These are phyloP conservation scores for Carex arenaria DNA, from an alignment of 202 grass and related monocot species.

Conservation along the genomic window DNA sequence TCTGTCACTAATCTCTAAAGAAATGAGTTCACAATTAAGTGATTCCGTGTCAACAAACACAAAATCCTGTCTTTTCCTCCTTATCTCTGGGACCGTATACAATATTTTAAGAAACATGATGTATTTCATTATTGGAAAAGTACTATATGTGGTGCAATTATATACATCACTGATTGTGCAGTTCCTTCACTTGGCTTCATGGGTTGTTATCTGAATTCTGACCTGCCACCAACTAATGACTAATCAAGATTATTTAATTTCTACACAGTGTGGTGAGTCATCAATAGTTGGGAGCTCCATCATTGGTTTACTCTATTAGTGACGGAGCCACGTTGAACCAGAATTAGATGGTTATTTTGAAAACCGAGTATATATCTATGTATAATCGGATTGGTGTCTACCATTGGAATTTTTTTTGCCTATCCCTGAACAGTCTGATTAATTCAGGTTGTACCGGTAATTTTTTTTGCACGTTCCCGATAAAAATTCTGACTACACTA, in stretches of 20 bases:
- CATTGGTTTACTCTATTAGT: not conserved
- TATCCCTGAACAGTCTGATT: too few relatives aligned
- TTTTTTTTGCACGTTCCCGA: too few relatives aligned
- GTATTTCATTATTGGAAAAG: not conserved
- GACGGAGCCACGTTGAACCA: too few relatives aligned
- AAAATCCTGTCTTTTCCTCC: not conserved
- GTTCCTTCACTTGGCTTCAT: not conserved
- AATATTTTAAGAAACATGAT: constrained; percentile 4
- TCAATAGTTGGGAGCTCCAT: not conserved
- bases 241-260: not conserved
- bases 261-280: not conserved
- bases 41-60: not conserved
- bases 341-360: too few relatives aligned
- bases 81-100: not conserved
- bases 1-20: not conserved
- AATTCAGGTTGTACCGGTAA: too few relatives aligned
- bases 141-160: not conserved
- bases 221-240: constrained; percentile 15
- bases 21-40: not conserved
- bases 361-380: too few relatives aligned
- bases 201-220: not conserved
- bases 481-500: too few relatives aligned
- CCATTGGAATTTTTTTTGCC: too few relatives aligned
- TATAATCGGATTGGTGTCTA: too few relatives aligned
- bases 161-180: not conserved